Evolutionary conservation across 768 basidiomycete species (phyloP).

Genomic region (Hypholoma fasciculare): DNA sequence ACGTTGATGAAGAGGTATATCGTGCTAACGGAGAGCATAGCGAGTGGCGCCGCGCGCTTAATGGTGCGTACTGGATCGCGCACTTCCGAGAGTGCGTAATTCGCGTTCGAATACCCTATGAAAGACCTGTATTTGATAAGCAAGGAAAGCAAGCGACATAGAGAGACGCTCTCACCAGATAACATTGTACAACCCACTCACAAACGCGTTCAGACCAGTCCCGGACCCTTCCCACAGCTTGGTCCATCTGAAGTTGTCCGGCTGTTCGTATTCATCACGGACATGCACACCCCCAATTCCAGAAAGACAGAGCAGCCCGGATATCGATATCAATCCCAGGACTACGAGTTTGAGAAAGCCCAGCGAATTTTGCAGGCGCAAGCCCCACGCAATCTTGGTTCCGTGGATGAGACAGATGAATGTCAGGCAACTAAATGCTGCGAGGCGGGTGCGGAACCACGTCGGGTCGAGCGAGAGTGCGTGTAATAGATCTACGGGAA

Average conservation of each 20-base stretch:
- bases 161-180: slow-evolving; percentile 49
- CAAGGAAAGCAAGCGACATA: slow-evolving; percentile 3
- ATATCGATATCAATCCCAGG: slow-evolving; percentile 48
- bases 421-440: slow-evolving; percentile 55
- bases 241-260: slow-evolving; percentile 59
- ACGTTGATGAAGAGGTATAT: slow-evolving; percentile 68
- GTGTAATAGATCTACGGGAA: slow-evolving; percentile 54
- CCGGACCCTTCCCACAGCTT: slow-evolving; percentile 65
- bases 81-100: slow-evolving; percentile 73
- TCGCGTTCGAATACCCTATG: slow-evolving; percentile 72
- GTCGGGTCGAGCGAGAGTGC: slow-evolving; percentile 48
- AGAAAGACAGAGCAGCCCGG: slow-evolving; percentile 52
- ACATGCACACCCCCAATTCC: slow-evolving; percentile 52
- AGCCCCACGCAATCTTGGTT: slow-evolving; percentile 48
- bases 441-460: slow-evolving; percentile 47
- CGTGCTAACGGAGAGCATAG: slow-evolving; percentile 56
- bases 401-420: slow-evolving; percentile 61
- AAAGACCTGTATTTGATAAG: slow-evolving; percentile 53
- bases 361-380: slow-evolving; percentile 63
- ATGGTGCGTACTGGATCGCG: slow-evolving; percentile 70
- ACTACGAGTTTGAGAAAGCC: slow-evolving; percentile 63
- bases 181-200: slow-evolving; percentile 65
- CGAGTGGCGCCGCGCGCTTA: slow-evolving; percentile 68
- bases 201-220: slow-evolving; percentile 58
- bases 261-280: slow-evolving; percentile 47